Evolutionary conservation across 139 green algal species (phyloP), one percentile per base, ranked within the genome.

Genomic region (Ettlia oleoabundans): DNA sequence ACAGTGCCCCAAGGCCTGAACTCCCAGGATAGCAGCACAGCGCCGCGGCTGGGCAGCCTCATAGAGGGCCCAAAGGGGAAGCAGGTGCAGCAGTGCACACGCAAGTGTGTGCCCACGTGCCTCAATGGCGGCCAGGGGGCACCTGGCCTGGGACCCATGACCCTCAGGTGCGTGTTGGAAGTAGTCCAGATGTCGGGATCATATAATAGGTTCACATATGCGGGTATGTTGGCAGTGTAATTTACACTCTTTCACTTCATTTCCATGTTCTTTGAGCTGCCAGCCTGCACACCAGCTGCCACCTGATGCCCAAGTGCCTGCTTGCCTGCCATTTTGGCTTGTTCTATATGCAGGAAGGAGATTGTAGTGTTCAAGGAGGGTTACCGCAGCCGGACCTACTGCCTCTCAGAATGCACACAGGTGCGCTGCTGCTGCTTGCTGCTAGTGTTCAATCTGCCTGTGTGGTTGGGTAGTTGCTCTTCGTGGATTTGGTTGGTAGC

Each of bases 31-130:
- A 82, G 69, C 30, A 68, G 65, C 28, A 84, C 81, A 22, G 69
- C 72, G 37, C 80, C 79, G 13, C 65, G 75, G 41, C 75, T 86
- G 47, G 81, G 84, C 26, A 35, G 33, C 2, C 53, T 87, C 5
- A 33, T 88, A 28, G 73, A 87, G n/a, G 85, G 85, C 35, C 41
- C 69, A 43, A 77, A 81, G 63, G 76, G 83, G 65, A 88, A 88
- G 58, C 81, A 93, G 69, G 80, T 95, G 2, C 90, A 95, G 85
- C 61, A 76, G 58, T 95, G 92, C 83, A 90, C 87, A 0, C 76
- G 87, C 24, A 94, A 93, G 71, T 95, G 92, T 33, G 82, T 95
- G n/a, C 85, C 92, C 6, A 94, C 92, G 0, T 95, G 92, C 86
- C 87, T 90, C 21, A 82, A 91, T 2, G 91, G 91, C 10, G 92